Evolutionary conservation across 768 basidiomycete species (phyloP).

Genomic region (Phylloporus arenicola): DNA sequence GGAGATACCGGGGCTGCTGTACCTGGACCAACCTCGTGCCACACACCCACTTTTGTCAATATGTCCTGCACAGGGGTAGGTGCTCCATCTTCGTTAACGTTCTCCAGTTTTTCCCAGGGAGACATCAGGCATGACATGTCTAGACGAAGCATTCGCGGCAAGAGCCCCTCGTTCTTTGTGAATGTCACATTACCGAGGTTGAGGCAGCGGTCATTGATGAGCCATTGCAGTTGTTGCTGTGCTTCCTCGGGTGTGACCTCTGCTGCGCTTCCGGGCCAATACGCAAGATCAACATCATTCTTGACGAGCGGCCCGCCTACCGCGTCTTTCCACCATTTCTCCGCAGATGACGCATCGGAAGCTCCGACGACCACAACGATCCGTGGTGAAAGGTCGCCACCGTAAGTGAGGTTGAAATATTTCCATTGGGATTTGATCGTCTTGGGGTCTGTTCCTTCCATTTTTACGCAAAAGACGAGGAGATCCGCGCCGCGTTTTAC

Average conservation of each 20-base stretch:
- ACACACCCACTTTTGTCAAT: conserved; percentile 19
- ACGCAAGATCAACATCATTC: conserved; percentile 10
- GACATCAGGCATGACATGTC: conserved; percentile 11
- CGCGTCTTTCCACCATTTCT: conserved; percentile 18
- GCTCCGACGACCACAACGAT: conserved; percentile 23
- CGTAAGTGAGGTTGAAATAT: conserved; percentile 21
- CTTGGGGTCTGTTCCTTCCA: neutral
- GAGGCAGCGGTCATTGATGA: conserved; percentile 21
- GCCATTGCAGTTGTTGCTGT: conserved; percentile 4
- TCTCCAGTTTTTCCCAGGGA: conserved; percentile 9
- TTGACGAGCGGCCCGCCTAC: neutral
- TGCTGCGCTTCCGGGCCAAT: neutral
- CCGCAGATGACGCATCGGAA: conserved; percentile 6
- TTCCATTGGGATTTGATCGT: conserved; percentile 22
- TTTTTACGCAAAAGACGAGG: conserved; percentile 21
- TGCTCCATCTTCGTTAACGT: neutral
- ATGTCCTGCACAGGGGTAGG: conserved; percentile 8
- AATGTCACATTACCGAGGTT: conserved; percentile 13
- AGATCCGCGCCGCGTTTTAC: conserved; percentile 24
- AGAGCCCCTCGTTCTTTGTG: conserved; percentile 7
- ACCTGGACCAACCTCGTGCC: conserved; percentile 3
- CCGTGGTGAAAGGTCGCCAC: conserved; percentile 24
- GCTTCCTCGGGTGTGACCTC: neutral
- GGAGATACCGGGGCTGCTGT: neutral
- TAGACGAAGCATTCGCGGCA: conserved; percentile 9